These are phyloP conservation scores for Phoenix roebelenii DNA, from an alignment of 176 grass and related monocot species.

Conservation along the genomic window DNA sequence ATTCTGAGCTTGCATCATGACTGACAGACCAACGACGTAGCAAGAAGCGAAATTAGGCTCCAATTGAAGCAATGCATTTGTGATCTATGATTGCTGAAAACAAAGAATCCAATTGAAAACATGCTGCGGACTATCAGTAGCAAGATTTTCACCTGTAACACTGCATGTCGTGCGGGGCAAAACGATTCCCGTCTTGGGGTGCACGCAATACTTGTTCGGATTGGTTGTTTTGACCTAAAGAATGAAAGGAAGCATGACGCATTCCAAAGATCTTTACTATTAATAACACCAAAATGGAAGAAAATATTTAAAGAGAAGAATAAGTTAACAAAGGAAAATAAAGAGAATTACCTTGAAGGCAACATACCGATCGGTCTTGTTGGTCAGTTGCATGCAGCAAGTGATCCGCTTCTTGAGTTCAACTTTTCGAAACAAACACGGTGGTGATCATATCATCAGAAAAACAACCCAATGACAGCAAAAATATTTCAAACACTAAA, in stretches of 20 bases:
- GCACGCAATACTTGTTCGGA: constrained; percentile 74
- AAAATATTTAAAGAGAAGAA: neutral
- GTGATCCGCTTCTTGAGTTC: constrained; percentile 64
- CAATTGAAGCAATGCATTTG: neutral
- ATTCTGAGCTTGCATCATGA: constrained; percentile 68
- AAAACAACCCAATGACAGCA: neutral
- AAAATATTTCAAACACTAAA: no score
- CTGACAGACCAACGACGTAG: constrained; percentile 14
- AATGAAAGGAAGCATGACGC: neutral
- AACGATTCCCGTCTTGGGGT: constrained; percentile 61
- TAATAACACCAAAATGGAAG: neutral
- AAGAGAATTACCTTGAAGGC: constrained; percentile 65
- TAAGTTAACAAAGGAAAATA: neutral
- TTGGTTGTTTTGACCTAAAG: constrained; percentile 86
- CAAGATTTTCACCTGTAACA: constrained; percentile 34
- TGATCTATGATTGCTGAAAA: no score
- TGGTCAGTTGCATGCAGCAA: constrained; percentile 57
- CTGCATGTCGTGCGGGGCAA: constrained; percentile 35
- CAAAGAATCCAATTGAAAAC: no score
- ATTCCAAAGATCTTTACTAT: no score
- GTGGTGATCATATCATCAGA: constrained; percentile 7
- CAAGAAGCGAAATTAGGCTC: constrained; percentile 1
- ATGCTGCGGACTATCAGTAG: neutral
- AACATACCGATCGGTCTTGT: constrained; percentile 71
- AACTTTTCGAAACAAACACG: constrained; percentile 27